A percentile compares a stretch with the other conserved stretches of the same genome.
Evolutionary conservation across 2,329 filamentous ascomycete genomes (phyloP).

Genomic region (Venturia pyrina): DNA sequence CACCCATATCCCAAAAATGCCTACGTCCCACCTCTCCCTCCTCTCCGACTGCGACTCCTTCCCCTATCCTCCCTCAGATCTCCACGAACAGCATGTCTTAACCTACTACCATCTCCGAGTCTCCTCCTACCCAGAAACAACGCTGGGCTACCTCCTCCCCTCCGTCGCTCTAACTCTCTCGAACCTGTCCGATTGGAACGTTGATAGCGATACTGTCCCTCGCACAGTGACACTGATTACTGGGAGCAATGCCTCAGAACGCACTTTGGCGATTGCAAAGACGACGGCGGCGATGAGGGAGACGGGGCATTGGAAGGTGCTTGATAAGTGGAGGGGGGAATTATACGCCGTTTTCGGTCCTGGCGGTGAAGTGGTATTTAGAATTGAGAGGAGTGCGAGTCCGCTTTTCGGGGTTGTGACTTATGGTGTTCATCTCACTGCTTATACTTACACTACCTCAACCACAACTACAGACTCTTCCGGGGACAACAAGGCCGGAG

Average conservation of each 20-base stretch:
- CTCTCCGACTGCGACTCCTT: slow-evolving; percentile 35
- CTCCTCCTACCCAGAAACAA: slow-evolving; percentile 49
- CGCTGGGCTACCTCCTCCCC: slow-evolving; percentile 50
- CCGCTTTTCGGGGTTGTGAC: slow-evolving; percentile 35
- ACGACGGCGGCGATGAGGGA: slow-evolving; percentile 59
- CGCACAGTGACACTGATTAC: slow-evolving; percentile 56
- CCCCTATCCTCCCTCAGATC: slow-evolving; percentile 59
- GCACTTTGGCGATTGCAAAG: slow-evolving; percentile 46
- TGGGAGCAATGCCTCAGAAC: slow-evolving; percentile 48
- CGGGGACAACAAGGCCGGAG: slow-evolving; percentile 8
- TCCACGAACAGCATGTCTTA: slow-evolving; percentile 31
- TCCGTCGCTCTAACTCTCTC: slow-evolving; percentile 49
- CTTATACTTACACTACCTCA: slow-evolving; percentile 18
- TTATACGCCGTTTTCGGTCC: slow-evolving; percentile 32
- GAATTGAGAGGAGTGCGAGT: slow-evolving; percentile 32
- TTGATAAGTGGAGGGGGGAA: slow-evolving; percentile 40
- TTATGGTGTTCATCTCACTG: slow-evolving; percentile 33
- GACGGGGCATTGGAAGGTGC: slow-evolving; percentile 61
- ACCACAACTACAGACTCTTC: not conserved
- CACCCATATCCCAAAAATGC: not conserved
- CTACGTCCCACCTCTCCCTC: not conserved
- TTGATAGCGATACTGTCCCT: slow-evolving; percentile 42
- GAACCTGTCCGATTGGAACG: slow-evolving; percentile 48
- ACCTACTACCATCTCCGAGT: slow-evolving; percentile 58
- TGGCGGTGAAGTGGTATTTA: slow-evolving; percentile 28